Conservation (phyloP, 1,139 yeast species). For the Kodamaea arcana region DNA sequence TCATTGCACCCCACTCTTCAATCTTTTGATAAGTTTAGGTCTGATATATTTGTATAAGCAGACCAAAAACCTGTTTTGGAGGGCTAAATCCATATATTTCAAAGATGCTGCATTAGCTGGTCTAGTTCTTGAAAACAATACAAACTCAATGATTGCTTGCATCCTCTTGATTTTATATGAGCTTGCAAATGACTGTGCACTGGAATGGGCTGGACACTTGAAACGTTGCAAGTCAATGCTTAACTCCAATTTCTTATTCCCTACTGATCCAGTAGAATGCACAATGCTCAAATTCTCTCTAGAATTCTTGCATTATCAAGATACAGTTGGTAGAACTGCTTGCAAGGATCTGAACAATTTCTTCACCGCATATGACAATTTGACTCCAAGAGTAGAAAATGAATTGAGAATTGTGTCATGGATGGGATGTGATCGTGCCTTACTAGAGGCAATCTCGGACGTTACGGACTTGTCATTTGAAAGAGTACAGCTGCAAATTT, state of each 20-base stretch:
- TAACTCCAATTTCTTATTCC: constrained; percentile 14
- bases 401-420: constrained; percentile 13
- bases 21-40: constrained; percentile 24
- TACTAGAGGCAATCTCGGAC: constrained; percentile 27
- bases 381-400: constrained; percentile 5
- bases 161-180: constrained; percentile 25
- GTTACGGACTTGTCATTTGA: constrained; percentile 35
- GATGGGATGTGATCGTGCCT: constrained; percentile 29
- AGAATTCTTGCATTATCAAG: constrained; percentile 29
- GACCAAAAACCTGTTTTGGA: constrained; percentile 15
- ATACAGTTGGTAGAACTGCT: constrained; percentile 32
- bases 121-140: constrained; percentile 9
- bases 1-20: constrained; percentile 20
- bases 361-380: constrained; percentile 16
- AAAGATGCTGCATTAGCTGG: constrained; percentile 16
- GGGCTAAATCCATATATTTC: constrained; percentile 15
- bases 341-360: constrained; percentile 27
- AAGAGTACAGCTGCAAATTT: constrained; percentile 12
- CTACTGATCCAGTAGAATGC: constrained; percentile 16
- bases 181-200: constrained; percentile 26
- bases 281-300: constrained; percentile 22
- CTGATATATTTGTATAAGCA: constrained; percentile 23
- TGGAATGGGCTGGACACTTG: constrained; percentile 23
- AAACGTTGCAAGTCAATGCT: constrained; percentile 19
- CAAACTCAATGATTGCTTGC: constrained; percentile 21